phyloP scores from a whole-genome alignment of 2,329 filamentous ascomycete genomes.

The Ophiognomonia clavigignenti-juglandacearum region DNA sequence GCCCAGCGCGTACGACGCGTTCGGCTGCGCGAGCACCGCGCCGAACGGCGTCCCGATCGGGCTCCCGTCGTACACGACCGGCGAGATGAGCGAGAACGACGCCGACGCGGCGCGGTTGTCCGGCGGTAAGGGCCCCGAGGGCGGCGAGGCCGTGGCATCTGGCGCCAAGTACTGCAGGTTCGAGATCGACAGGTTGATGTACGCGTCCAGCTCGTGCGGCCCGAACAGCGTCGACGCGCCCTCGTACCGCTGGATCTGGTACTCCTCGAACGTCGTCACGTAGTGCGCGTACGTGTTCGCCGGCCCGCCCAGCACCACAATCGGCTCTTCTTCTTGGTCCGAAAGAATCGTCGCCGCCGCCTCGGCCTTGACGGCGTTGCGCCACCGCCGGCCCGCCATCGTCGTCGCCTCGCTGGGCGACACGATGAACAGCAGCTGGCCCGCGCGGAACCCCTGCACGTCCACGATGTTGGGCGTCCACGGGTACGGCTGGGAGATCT shows the following conservation, averaged over 20 bases:
- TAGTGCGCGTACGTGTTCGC: constrained; percentile 74
- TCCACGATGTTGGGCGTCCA: constrained; percentile 91
- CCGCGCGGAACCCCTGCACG: constrained; percentile 76
- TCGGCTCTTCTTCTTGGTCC: constrained; percentile 41
- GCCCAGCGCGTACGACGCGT: constrained; percentile 49
- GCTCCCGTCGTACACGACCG: constrained; percentile 68
- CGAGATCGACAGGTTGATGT: constrained; percentile 78
- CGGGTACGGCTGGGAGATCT: constrained; percentile 67
- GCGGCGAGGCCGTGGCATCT: constrained; percentile 35
- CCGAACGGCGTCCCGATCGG: constrained; percentile 67
- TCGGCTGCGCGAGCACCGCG: constrained; percentile 51
- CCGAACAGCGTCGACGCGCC: constrained; percentile 91
- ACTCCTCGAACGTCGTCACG: constrained; percentile 36
- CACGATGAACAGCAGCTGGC: constrained; percentile 80
- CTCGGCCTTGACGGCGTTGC: constrained; percentile 57
- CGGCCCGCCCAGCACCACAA: constrained; percentile 79
- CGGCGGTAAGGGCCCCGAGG: constrained; percentile 62
- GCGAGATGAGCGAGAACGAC: constrained; percentile 74
- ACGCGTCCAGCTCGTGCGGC: constrained; percentile 74
- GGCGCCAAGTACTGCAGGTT: constrained; percentile 63
- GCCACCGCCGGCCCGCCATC: constrained; percentile 88
- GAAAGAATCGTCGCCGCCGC: constrained; percentile 35
- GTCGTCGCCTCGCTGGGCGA: constrained; percentile 84
- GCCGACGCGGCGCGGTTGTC: constrained; percentile 74
- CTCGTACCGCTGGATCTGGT: constrained; percentile 82